phyloP scores from a whole-genome alignment of 1,284 basidiomycete genomes.

The Rhodotorula sp. region DNA sequence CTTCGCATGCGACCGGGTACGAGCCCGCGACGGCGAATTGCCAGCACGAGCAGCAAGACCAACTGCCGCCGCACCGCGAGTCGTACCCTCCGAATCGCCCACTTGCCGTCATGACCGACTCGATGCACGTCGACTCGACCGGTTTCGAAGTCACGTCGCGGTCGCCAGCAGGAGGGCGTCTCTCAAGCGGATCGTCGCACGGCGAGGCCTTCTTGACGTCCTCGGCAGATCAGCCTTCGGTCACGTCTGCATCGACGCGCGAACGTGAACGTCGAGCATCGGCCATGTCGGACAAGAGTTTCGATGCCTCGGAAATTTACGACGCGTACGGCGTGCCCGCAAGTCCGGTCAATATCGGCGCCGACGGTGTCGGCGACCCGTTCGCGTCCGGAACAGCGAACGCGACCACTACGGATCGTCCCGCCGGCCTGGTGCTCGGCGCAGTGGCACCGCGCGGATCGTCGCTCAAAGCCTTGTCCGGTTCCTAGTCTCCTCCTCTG shows the following conservation, averaged over 20 bases:
- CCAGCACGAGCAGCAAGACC: not conserved
- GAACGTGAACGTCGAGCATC: conserved; percentile 7
- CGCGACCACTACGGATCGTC: not conserved
- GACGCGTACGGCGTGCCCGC: conserved; percentile 25
- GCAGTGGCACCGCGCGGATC: conserved; percentile 13
- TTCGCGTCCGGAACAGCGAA: too few species aligned
- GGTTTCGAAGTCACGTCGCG: conserved; percentile 27
- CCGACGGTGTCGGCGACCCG: not conserved
- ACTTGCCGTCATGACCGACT: not conserved
- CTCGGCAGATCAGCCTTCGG: not conserved
- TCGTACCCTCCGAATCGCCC: conserved; percentile 15
- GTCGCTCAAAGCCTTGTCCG: conserved; percentile 4
- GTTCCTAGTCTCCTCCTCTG: not conserved
- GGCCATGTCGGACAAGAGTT: conserved; percentile 20
- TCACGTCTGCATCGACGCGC: not conserved
- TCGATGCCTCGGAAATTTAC: conserved; percentile 30
- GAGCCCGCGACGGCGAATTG: conserved; percentile 15
- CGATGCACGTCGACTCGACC: not conserved
- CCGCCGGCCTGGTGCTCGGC: not conserved
- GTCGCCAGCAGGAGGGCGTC: not conserved
- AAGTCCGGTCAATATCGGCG: not conserved
- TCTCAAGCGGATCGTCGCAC: not conserved
- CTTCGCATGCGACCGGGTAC: not conserved
- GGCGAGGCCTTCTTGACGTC: not conserved
- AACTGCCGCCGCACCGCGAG: conserved; percentile 8